Base-by-base conservation (phyloP, 1,284 basidiomycete species). In the Puccinia horiana region DNA sequence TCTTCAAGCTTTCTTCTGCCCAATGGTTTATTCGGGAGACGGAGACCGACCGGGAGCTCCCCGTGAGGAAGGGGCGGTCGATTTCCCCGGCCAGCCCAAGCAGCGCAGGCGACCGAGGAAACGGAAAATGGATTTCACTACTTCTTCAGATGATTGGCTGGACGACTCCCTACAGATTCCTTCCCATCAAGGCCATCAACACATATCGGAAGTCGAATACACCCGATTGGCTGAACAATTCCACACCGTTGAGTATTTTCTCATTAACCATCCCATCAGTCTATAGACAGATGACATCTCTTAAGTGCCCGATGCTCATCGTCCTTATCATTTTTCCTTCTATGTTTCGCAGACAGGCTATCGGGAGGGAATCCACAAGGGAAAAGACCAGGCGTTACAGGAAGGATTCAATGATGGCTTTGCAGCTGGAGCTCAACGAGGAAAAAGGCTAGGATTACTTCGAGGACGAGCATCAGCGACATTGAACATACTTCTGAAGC, bases 381-480 rank as follows among this genome's bases (percentile, higher is more conserved):
- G 76, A 12, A 79, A 79, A 54, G 47, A 54, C 9, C 23, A 40
- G 6, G 37, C 44, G 29, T 35, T 72, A 20, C 77, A 79, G 69
- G 47, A 65, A 56, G 77, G 77, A 70, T 79, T 79, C 49, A 56
- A 79, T 44, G 9, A 79, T 32, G 77, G 77, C 3, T 79, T 54
- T 79, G 29, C 32, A 26, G 44, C 16, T 26, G 77, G 77, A 14
- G 49, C 61, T 37, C 63, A 54, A 18, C 42, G 63, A 32, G 77
- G 77, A n/a, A 79, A 40, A 79, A 14, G 65, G n/a, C 11, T 79
- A 9, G 77, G 77, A 9, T 52, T 32, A n/a, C 77, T 79, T 23
- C 77, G 77, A 35, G 77, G 77, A 70, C 47, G 52, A 42, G 77
- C 77, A 37, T 52, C 77, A 9, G 77, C 61, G 40, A 40, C 65